Conservation (phyloP, 139 green algal genomes). For the Dunaliella sp. region DNA sequence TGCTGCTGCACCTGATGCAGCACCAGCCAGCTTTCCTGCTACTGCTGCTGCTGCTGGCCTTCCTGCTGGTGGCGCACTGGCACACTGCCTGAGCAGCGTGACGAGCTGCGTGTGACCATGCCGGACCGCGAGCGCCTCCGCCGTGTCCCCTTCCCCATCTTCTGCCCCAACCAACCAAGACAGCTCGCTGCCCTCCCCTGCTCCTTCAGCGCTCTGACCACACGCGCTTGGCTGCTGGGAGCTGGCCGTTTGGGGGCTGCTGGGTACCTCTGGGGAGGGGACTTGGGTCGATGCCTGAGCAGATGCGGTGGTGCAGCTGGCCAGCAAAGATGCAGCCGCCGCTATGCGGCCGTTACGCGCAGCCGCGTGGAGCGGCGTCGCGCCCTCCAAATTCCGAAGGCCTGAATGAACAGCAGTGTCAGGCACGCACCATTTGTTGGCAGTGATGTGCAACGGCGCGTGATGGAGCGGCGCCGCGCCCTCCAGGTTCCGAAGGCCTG, state of each 20-base stretch:
- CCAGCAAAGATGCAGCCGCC: background rate
- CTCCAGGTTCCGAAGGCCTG: too few relatives aligned
- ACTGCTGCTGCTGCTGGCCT: background rate
- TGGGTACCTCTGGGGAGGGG: too few relatives aligned
- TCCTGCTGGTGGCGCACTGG: background rate
- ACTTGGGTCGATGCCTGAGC: too few relatives aligned
- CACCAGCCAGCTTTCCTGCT: too few relatives aligned
- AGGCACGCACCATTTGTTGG: background rate
- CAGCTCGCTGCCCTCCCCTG: background rate
- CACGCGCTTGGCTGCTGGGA: too few relatives aligned
- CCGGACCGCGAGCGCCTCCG: slow-evolving; percentile 50
- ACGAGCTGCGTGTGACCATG: slow-evolving; percentile 20
- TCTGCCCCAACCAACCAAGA: slow-evolving; percentile 10
- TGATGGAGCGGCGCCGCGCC: too few relatives aligned
- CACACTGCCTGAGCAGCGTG: background rate
- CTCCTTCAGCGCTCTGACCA: too few relatives aligned
- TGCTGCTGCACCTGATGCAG: too few relatives aligned
- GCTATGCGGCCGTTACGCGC: slow-evolving; percentile 37
- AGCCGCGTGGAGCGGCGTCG: slow-evolving; percentile 64
- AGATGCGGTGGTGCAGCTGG: background rate
- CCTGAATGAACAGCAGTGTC: slow-evolving; percentile 14
- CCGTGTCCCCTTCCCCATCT: slow-evolving; percentile 63
- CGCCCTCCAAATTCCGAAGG: slow-evolving; percentile 60
- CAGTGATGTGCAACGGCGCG: too few relatives aligned
- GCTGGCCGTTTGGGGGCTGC: too few relatives aligned